Evolutionary conservation across 331 rosid genomes (phyloP).

Genomic region (Quercus phellos): DNA sequence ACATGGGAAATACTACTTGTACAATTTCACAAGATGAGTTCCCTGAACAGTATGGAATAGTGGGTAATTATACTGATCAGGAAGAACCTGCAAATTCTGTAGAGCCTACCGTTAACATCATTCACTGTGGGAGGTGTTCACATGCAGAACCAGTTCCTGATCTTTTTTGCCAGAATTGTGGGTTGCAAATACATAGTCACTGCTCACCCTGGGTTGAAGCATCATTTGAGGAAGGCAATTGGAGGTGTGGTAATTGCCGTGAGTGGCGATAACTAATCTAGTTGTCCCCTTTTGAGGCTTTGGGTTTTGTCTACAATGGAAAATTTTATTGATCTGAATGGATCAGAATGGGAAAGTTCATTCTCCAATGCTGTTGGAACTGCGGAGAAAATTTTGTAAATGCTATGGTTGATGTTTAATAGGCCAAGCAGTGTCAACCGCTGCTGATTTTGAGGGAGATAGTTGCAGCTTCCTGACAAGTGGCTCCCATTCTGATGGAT

Average conservation of each 20-base stretch:
- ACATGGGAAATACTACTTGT: slow-evolving; percentile 30
- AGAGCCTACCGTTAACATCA: slow-evolving; percentile 12
- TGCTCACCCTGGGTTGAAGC: slow-evolving; percentile 68
- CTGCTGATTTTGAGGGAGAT: slow-evolving; percentile 2
- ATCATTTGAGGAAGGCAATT: slow-evolving; percentile 28
- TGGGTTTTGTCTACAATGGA: background rate
- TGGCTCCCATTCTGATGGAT: background rate
- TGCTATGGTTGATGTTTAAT: background rate
- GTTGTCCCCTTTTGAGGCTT: slow-evolving; percentile 10
- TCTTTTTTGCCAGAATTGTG: slow-evolving; percentile 65
- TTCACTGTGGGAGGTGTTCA: slow-evolving; percentile 47
- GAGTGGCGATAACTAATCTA: slow-evolving; percentile 55
- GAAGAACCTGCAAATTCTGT: slow-evolving; percentile 25
- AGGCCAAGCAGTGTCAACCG: slow-evolving; percentile 14
- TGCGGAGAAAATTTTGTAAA: background rate
- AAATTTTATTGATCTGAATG: too few species aligned
- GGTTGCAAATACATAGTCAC: slow-evolving; percentile 54
- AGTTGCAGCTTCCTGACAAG: slow-evolving; percentile 13
- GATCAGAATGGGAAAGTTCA: slow-evolving; percentile 3
- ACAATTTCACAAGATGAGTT: slow-evolving; percentile 12
- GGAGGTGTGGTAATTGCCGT: slow-evolving; percentile 80
- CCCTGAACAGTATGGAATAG: slow-evolving; percentile 27
- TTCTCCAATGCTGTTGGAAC: slow-evolving; percentile 6
- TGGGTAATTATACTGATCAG: slow-evolving; percentile 14
- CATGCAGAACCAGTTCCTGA: slow-evolving; percentile 61